Evolutionary conservation across 805 yeast species (phyloP), one percentile per base, ranked within the genome.

Genomic region (Scheffersomyces lignosus): DNA sequence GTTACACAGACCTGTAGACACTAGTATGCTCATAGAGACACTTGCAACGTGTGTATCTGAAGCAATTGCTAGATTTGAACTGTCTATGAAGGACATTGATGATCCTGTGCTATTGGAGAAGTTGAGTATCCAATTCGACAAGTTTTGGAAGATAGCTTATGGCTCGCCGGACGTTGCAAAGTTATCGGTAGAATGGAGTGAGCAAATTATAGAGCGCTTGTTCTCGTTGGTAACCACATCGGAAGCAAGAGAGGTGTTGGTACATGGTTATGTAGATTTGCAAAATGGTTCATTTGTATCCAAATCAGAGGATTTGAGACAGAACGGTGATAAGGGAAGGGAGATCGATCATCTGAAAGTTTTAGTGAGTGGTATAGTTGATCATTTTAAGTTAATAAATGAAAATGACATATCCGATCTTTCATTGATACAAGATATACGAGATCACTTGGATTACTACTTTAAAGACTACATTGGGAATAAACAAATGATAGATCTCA

Each of bases 291-390:
- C 24, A 6, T 49, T 63, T 16, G 36, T 45, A 3, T 36, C 43
- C 1, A 23, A 33, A 3, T 29, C 18, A 2, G 35, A 33, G 3
- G 37, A 29, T n/a, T 15, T 37, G 8, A 12, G 6, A n/a, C 23
- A 5, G 31, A 23, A 12, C 4, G 17, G 30, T 3, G 15, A 10
- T 9, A n/a, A n/a, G n/a, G n/a, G n/a, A n/a, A n/a, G n/a, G n/a
- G n/a, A n/a, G n/a, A 22, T 20, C 13, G 33, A 29, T 15, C 12
- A 30, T 36, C 15, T 15, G 15, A 40, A 41, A 31, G 64, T 78
- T 1, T 54, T 81, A 15, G 67, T 82, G 5, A 80, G 86, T 51
- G 93, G 90, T 2, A 64, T 83, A 1, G 72, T 82, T 17, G 90
- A 83, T 55, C 73, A 72, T 41, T 41, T 81, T 13, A 38, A 40